Evolutionary conservation across 2,329 filamentous ascomycete genomes (phyloP).

Genomic region (Monosporascus cannonballus): DNA sequence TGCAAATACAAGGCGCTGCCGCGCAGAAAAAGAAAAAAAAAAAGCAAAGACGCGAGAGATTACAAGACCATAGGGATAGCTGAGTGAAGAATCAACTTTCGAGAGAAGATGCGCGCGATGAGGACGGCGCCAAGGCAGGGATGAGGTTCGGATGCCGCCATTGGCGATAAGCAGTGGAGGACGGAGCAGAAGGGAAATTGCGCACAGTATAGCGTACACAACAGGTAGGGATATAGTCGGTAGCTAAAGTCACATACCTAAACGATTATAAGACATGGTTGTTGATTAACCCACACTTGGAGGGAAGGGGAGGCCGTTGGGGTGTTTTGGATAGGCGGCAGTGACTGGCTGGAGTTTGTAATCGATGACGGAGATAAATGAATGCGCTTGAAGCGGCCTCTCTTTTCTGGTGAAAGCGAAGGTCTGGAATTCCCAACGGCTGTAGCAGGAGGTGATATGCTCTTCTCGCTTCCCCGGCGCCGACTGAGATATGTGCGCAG

Average conservation of each 20-base stretch:
- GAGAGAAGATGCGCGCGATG: no score
- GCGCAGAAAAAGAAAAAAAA: no score
- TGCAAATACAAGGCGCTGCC: background rate
- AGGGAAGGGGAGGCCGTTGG: background rate
- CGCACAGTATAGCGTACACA: background rate
- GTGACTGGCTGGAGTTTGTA: background rate
- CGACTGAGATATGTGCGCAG: no score
- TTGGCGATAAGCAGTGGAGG: no score
- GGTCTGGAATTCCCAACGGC: no score
- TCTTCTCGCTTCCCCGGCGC: no score
- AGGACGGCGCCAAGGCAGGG: no score
- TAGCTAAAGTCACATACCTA: background rate
- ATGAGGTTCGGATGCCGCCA: no score
- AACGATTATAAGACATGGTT: background rate
- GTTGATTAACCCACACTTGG: background rate
- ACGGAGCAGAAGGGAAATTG: background rate
- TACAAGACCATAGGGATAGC: background rate
- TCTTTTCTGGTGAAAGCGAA: background rate
- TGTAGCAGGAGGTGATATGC: no score
- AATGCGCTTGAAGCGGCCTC: background rate
- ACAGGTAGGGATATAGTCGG: background rate
- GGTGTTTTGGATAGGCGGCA: background rate
- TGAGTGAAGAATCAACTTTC: background rate
- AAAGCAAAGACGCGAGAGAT: background rate
- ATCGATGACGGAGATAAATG: background rate